phyloP scores from a whole-genome alignment of 352 stramenopile genomes.

The Pythium biforme region DNA sequence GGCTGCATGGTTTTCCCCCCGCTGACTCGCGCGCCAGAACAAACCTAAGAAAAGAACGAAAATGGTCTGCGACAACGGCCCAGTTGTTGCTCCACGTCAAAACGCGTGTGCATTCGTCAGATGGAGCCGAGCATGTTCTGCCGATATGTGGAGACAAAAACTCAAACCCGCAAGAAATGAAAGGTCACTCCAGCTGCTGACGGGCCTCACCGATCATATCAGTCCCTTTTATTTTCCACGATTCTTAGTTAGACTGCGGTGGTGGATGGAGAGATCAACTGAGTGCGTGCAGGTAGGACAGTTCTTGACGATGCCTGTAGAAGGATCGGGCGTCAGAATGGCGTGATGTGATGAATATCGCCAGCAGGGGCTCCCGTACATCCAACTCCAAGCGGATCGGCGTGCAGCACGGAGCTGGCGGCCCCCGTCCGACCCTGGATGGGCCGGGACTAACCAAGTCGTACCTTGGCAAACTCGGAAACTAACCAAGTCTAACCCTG shows the following conservation, averaged over 20 bases:
- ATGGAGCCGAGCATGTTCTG: slow-evolving; percentile 1
- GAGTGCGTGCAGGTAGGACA: slow-evolving; percentile 1
- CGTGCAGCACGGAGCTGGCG: background rate
- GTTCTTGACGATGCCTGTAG: slow-evolving; percentile 2
- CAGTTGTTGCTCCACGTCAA: slow-evolving; percentile 1
- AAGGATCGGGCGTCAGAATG: background rate
- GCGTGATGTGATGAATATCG: background rate
- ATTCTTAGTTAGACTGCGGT: background rate
- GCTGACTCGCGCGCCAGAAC: background rate
- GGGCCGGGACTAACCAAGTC: slow-evolving; percentile 8
- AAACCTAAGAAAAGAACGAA: slow-evolving; percentile 3
- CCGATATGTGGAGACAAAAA: background rate
- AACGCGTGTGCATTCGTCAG: slow-evolving; percentile 1
- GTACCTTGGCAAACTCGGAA: background rate
- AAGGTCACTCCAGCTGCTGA: slow-evolving; percentile 5
- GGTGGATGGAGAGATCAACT: background rate
- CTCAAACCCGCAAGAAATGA: background rate
- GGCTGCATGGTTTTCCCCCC: background rate
- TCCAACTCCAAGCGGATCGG: background rate
- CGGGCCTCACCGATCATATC: background rate
- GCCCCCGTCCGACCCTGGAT: slow-evolving; percentile 6
- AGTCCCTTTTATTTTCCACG: slow-evolving; percentile 4
- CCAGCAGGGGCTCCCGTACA: background rate
- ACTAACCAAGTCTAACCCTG: background rate
- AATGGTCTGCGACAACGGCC: background rate